Base-by-base conservation (phyloP, 1,284 basidiomycete genomes). In the Sanghuangporus baumii region DNA sequence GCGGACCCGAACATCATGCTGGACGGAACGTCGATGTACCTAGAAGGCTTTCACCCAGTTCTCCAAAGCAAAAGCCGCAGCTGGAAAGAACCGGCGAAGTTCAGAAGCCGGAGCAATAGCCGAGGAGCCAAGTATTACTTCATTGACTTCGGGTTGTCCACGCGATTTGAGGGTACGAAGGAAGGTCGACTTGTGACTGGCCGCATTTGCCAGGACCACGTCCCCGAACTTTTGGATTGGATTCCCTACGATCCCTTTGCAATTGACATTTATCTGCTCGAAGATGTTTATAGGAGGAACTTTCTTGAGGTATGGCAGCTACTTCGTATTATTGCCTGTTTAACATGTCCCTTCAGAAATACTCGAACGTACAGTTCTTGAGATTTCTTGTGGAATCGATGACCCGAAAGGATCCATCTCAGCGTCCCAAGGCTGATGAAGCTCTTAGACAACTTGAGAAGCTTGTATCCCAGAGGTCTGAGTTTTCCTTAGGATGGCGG, bases 111-210 rank as follows among this genome's bases (percentile, higher is more conserved):
- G 11, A 58, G 57, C 0, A 65, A 66, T n/a, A 50, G 31, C 1
- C 52, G 58, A 16, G 48, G 58, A 0, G 66, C 71, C 4, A 64
- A 61, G 12, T 74, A 73, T 64, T 72, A 66, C 62, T 72, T 72
- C 63, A 72, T 71, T 50, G 72, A 73, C 61, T 74, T 73, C 46
- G 71, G 70, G 0, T 55, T 74, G 0, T 71, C 72, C 0, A 37
- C 55, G 0, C 50, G 46, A 1, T 69, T 69, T 34, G 20, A 47
- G 37, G 47, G 43, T 14, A 20, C 20, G 26, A 23, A 41, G 11
- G 14, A 36, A 38, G 5, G 16, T 5, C 34, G 55, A 26, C 26
- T 46, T 36, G 26, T 57, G 9, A 43, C 18, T 26, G 46, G 55
- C 8, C 6, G 37, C 12, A n/a, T 12, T 37, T 14, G 55, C 18